A percentile compares a stretch with the other conserved stretches of the same genome.
phyloP scores from a whole-genome alignment of 2,329 filamentous ascomycete species.

The Raffaelea arxii region DNA sequence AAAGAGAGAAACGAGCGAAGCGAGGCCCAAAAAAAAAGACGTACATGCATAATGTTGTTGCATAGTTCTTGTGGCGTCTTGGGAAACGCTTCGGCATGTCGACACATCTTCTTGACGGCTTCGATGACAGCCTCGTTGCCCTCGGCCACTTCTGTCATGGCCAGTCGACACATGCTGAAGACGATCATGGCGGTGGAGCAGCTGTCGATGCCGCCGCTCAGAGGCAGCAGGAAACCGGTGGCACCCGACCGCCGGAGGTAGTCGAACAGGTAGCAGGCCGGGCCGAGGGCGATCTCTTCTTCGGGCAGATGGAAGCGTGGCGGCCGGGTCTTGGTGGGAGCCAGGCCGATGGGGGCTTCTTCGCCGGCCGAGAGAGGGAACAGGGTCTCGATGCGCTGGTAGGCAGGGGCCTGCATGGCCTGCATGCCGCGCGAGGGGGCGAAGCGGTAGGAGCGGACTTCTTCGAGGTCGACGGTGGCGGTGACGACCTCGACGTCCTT shows the following conservation, averaged over 20 bases:
- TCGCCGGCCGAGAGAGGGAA: conserved; percentile 23
- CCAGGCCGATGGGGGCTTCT: conserved; percentile 19
- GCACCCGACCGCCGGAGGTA: conserved; percentile 40
- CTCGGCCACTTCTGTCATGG: conserved; percentile 39
- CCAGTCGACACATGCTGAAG: conserved; percentile 44
- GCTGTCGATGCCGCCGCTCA: conserved; percentile 50
- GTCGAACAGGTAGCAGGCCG: conserved; percentile 54
- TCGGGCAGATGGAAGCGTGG: conserved; percentile 49
- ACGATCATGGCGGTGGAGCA: conserved; percentile 36
- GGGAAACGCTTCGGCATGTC: conserved; percentile 28
- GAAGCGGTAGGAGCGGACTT: conserved; percentile 54
- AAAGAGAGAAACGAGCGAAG: neutral
- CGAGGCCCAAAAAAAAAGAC: neutral
- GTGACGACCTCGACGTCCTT: conserved; percentile 56
- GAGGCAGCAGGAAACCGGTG: conserved; percentile 44
- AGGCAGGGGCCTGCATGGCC: conserved; percentile 35
- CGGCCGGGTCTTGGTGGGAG: conserved; percentile 25
- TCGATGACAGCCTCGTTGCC: conserved; percentile 27
- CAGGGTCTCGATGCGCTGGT: conserved; percentile 31
- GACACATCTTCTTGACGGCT: conserved; percentile 26
- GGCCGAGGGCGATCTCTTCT: conserved; percentile 56
- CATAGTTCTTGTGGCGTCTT: conserved; percentile 48
- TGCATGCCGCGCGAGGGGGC: conserved; percentile 48
- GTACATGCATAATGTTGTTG: conserved; percentile 26
- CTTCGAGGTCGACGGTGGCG: conserved; percentile 61